Percentiles rank a stretch among this genome's conserved stretches.
Evolutionary conservation across 2,329 filamentous ascomycete species (phyloP).

Genomic region (Intubia oerlemansii): DNA sequence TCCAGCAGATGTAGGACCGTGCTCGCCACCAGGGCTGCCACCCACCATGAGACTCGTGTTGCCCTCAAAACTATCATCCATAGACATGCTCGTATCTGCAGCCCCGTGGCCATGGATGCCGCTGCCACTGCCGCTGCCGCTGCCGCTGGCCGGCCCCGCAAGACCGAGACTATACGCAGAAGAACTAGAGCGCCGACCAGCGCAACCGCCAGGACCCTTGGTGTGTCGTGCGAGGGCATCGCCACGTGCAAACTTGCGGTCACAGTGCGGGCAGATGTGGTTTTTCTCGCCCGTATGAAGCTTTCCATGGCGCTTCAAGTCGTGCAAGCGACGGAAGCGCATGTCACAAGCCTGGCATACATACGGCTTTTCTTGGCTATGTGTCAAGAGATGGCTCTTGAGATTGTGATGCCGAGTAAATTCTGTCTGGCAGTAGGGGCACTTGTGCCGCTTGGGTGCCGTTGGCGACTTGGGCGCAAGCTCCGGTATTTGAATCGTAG

Average conservation of each 20-base stretch:
- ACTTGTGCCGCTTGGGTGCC: constrained; percentile 79
- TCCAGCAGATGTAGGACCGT: no score
- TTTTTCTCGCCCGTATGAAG: constrained; percentile 91
- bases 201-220: constrained; percentile 88
- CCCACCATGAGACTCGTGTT: constrained; percentile 14
- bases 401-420: constrained; percentile 96
- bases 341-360: constrained; percentile 84
- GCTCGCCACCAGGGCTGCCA: no score
- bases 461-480: constrained; percentile 47
- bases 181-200: constrained; percentile 69
- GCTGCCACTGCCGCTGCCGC: no score
- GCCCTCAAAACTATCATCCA: constrained; percentile 16
- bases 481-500: constrained; percentile 17
- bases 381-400: constrained; percentile 90
- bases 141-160: no score
- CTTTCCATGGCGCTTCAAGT: constrained; percentile 90
- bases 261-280: constrained; percentile 86
- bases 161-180: no score
- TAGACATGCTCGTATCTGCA: not conserved
- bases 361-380: constrained; percentile 96
- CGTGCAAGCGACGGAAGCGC: constrained; percentile 79
- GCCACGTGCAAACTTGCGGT: constrained; percentile 82
- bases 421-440: constrained; percentile 86
- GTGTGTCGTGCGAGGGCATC: constrained; percentile 89
- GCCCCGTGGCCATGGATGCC: no score